Conservation (phyloP, 805 yeast species). For the Myxozyma sirexii region DNA sequence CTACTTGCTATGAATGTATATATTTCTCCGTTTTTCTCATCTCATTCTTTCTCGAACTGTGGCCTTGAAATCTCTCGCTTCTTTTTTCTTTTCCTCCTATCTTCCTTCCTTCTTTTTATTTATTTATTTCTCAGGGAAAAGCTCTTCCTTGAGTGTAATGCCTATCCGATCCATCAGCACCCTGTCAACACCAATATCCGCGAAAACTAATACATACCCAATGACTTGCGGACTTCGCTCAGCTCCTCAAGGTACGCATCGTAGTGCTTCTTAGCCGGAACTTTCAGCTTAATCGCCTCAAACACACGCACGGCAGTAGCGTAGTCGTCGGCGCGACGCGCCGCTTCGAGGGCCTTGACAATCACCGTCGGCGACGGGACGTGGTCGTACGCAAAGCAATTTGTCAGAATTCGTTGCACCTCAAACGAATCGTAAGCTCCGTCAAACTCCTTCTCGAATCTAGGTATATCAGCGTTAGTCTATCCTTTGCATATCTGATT, state of each 20-base stretch:
- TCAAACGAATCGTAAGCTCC: slow-evolving; percentile 86
- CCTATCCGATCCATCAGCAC: too few species aligned
- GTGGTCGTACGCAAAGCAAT: slow-evolving; percentile 96
- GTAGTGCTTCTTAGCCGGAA: slow-evolving; percentile 91
- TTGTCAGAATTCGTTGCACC: slow-evolving; percentile 91
- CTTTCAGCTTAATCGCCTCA: slow-evolving; percentile 83
- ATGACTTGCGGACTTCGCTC: slow-evolving; percentile 85
- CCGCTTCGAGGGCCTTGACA: slow-evolving; percentile 94
- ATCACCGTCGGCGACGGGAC: slow-evolving; percentile 97
- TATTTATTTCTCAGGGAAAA: slow-evolving; percentile 51
- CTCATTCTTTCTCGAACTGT: too few species aligned
- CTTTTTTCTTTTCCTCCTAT: not conserved
- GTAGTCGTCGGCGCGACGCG: slow-evolving; percentile 98
- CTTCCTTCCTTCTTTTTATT: not conserved
- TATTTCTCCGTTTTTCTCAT: too few species aligned
- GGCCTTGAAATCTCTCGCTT: not conserved
- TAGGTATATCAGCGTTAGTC: slow-evolving; percentile 37
- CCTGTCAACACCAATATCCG: too few species aligned
- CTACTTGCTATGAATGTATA: too few species aligned
- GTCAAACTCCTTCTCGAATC: slow-evolving; percentile 95
- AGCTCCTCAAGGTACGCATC: slow-evolving; percentile 94
- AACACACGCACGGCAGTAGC: slow-evolving; percentile 98
- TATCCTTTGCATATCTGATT: not conserved
- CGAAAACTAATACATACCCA: slow-evolving; percentile 68
- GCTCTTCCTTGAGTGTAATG: slow-evolving; percentile 87